Base-by-base conservation (phyloP, 805 yeast genomes). In the Saccharomycopsis amapae region DNA sequence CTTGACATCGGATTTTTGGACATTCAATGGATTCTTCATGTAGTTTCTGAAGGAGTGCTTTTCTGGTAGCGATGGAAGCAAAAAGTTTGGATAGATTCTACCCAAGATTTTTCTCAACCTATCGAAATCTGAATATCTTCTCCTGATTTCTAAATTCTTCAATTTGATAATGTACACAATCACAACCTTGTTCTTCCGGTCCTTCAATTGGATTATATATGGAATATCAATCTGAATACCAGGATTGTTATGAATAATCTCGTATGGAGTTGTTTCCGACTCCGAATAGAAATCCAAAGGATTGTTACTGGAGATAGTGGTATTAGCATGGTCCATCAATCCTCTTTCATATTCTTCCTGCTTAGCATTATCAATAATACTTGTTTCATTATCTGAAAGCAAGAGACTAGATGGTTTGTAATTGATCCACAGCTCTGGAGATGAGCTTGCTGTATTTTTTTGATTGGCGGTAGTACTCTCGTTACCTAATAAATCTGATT, bases 51-150 rank as follows among this genome's bases (percentile, higher is more conserved):
- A 60, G 13, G 85, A 71, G 60, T 84, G 89, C 60, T 84, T 84
- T 66, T 81, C 85, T 0, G 98, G 98, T n/a, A 93, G 86, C 0
- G 97, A 95, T 2, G 98, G 97, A 1, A 93, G 75, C 3, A 93
- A 71, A 4, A 79, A 65, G 32, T 90, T 78, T 1, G 97, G 97
- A 56, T 85, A 88, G 26, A 85, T 65, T 56, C 79, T 79, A 4
- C 78, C 67, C 22, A 93, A 69, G 2, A 81, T 73, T 37, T 72
- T 78, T 44, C 96, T 67, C 25, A 93, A 70, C 45, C 83, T 75
- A 58, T 87, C 97, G 62, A 93, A 93, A 59, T 93, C 98, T 38
- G 95, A 85, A 62, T 90, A 93, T 38, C 97, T 68, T 55, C 97
- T 70, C 26, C 84, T 74, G 5, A 86, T 87, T 13, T 72, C 67